phyloP scores from a whole-genome alignment of 2,329 filamentous ascomycete genomes.

The Penicillium concentricum region DNA sequence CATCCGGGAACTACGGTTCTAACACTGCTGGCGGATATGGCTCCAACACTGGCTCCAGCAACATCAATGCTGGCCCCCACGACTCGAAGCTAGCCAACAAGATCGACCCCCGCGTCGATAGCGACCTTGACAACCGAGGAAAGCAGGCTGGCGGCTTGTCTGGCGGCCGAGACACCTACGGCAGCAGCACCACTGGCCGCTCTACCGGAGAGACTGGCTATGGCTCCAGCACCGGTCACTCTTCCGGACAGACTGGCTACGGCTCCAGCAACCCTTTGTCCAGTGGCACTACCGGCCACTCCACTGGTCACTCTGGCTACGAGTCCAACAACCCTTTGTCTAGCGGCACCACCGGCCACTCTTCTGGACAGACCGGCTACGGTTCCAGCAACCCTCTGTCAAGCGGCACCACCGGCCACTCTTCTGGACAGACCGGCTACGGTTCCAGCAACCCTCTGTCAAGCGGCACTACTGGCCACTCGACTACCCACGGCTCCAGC shows the following conservation, averaged over 20 bases:
- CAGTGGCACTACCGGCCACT: not conserved
- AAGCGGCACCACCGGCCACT: not conserved
- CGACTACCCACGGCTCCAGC: not conserved
- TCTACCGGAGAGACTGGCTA: not conserved
- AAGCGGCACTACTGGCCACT: too few species aligned
- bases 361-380: not conserved
- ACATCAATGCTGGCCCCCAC: conserved; percentile 40
- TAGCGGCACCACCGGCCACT: not conserved
- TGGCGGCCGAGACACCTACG: not conserved
- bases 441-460: not conserved
- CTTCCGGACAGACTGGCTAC: not conserved
- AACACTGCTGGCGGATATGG: conserved; percentile 9
- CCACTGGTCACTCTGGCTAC: not conserved
- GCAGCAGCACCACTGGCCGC: not conserved
- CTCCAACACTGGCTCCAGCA: conserved; percentile 9
- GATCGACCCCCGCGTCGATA: conserved; percentile 47
- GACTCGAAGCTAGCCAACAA: conserved; percentile 49
- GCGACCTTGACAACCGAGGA: conserved; percentile 11
- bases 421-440: not conserved
- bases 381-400: not conserved
- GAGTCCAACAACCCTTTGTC: not conserved
- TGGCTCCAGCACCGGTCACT: not conserved
- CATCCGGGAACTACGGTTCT: conserved; percentile 4
- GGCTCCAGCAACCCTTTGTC: not conserved
- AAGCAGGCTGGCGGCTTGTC: not conserved